These are phyloP conservation scores for Exophiala sideris DNA, from an alignment of 2,329 filamentous ascomycete species.

Conservation along the genomic window DNA sequence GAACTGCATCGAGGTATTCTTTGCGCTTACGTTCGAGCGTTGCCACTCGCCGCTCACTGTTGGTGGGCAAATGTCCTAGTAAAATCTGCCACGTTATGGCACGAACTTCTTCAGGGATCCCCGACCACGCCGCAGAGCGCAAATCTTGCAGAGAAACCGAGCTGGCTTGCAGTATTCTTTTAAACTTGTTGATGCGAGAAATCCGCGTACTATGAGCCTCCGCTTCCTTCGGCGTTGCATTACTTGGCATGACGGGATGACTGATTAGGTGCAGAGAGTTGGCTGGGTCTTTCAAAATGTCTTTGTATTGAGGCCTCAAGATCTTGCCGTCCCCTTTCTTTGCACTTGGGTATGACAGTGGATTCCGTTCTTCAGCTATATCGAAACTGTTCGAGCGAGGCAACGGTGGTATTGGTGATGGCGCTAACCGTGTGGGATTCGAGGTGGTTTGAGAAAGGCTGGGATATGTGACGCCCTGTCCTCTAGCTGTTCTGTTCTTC, in stretches of 20 bases:
- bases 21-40: constrained; percentile 92
- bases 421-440: constrained; percentile 15
- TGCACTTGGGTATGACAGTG: constrained; percentile 78
- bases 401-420: constrained; percentile 14
- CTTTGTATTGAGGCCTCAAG: constrained; percentile 92
- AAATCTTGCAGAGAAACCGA: constrained; percentile 83
- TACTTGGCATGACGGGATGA: constrained; percentile 70
- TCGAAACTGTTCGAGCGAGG: constrained; percentile 82
- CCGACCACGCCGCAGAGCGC: constrained; percentile 85
- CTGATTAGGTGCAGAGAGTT: constrained; percentile 94
- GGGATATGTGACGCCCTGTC: constrained; percentile 15
- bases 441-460: constrained; percentile 20
- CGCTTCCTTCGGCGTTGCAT: constrained; percentile 75
- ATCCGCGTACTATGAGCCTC: constrained; percentile 85
- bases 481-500: constrained; percentile 33
- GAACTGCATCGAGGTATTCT: constrained; percentile 91
- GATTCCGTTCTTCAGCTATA: constrained; percentile 84
- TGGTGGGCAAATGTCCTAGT: constrained; percentile 93
- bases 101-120: constrained; percentile 88
- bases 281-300: constrained; percentile 82
- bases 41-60: constrained; percentile 83
- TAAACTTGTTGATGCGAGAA: constrained; percentile 97
- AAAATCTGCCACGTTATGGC: constrained; percentile 99
- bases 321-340: constrained; percentile 95
- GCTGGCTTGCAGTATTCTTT: constrained; percentile 87